These are phyloP conservation scores for Nakazawaea wickerhamii DNA, from an alignment of 805 yeast genomes.

Conservation along the genomic window DNA sequence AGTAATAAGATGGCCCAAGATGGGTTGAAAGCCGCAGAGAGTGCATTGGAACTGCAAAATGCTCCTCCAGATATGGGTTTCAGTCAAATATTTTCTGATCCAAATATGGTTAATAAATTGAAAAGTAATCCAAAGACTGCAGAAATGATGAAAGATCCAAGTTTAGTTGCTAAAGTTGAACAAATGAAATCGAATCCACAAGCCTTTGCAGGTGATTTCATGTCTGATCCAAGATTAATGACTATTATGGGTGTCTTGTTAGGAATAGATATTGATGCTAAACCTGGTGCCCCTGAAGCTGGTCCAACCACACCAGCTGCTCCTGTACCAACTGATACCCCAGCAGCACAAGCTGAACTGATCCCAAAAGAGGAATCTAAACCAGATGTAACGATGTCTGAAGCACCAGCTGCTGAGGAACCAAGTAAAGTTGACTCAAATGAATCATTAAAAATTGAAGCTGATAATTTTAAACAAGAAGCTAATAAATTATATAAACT, in stretches of 20 bases:
- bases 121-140: slow-evolving; percentile 82
- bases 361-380: slow-evolving; percentile 19
- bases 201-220: slow-evolving; percentile 61
- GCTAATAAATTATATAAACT: slow-evolving; percentile 86
- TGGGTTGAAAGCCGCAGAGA: slow-evolving; percentile 69
- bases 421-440: slow-evolving; percentile 15
- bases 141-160: slow-evolving; percentile 82
- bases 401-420: slow-evolving; percentile 13
- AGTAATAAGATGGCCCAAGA: slow-evolving; percentile 79
- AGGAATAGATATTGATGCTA: slow-evolving; percentile 66
- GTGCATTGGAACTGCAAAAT: slow-evolving; percentile 37
- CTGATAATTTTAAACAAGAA: slow-evolving; percentile 69
- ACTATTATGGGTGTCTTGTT: slow-evolving; percentile 78
- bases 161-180: slow-evolving; percentile 63
- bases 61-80: slow-evolving; percentile 63
- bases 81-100: slow-evolving; percentile 75
- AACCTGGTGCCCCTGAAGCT: slow-evolving; percentile 20
- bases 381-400: slow-evolving; percentile 31
- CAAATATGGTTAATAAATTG: slow-evolving; percentile 69
- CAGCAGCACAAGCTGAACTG: slow-evolving; percentile 21
- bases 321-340: slow-evolving; percentile 21
- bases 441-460: slow-evolving; percentile 38
- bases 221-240: slow-evolving; percentile 83
- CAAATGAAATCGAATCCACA: slow-evolving; percentile 67
- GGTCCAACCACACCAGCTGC: slow-evolving; percentile 20